A percentile compares a stretch with the other conserved stretches of the same genome.
Evolutionary conservation across 2,329 filamentous ascomycete species (phyloP).

Genomic region (Peltaster fructicola): DNA sequence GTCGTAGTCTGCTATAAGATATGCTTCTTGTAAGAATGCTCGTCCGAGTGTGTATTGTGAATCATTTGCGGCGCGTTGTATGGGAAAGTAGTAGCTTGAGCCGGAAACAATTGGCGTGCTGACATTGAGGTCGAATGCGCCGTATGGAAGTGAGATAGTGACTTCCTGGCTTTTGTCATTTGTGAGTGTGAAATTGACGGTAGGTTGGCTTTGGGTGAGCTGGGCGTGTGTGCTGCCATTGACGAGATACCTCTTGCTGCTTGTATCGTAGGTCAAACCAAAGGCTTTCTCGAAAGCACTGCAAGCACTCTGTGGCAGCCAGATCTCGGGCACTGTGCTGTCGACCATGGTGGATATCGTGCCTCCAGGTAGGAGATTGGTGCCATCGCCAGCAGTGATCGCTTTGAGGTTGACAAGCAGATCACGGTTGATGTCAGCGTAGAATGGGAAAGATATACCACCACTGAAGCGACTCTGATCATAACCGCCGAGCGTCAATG

Average conservation of each 20-base stretch:
- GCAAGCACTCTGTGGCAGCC: constrained; percentile 35
- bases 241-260: constrained; percentile 17
- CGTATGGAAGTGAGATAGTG: constrained; percentile 20
- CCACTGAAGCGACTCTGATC: constrained; percentile 19
- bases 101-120: constrained; percentile 14
- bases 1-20: constrained; percentile 21
- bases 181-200: constrained; percentile 19
- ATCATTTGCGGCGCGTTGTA: constrained; percentile 16
- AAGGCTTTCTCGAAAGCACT: constrained; percentile 20
- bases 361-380: constrained; percentile 13
- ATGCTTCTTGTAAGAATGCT: constrained; percentile 22
- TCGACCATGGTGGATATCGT: constrained; percentile 36
- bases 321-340: constrained; percentile 46
- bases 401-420: constrained; percentile 17
- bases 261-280: constrained; percentile 16
- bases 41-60: constrained; percentile 21
- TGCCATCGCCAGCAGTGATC: constrained; percentile 11
- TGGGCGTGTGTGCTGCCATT: constrained; percentile 15
- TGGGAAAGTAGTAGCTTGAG: constrained; percentile 18
- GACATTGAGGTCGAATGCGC: constrained; percentile 18
- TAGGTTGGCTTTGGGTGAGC: constrained; percentile 13
- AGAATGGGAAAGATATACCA: constrained; percentile 17
- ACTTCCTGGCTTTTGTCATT: constrained; percentile 11
- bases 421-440: constrained; percentile 16
- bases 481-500: constrained; percentile 23